Base-by-base conservation (phyloP, 345 rosid genomes). In the Viola odorata region DNA sequence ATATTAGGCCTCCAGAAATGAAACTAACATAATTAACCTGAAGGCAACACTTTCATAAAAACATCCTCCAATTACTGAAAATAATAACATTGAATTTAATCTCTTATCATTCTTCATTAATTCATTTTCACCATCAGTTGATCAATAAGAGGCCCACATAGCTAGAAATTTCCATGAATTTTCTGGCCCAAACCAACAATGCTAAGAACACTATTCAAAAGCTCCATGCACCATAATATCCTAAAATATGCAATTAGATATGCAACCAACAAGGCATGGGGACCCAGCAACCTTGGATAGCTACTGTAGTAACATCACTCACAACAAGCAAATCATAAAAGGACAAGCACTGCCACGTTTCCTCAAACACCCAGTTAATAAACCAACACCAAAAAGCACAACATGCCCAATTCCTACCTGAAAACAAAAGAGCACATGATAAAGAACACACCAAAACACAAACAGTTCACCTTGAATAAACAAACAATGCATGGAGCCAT, bases 281-380 rank as follows among this genome's bases (percentile, higher is more conserved):
- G 50, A n/a, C 82, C 84, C 76, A 50, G 54, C 17, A 45, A 44
- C 55, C 67, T 11, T 52, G 64, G 63, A 65, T n/a, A 62, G 58
- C 57, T 49, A 37, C 39, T 45, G 14, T 52, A 65, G 55, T 55
- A 59, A 53, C 68, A 69, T 69, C 58, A 61, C 37, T 61, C 70
- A 55, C 62, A 58, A 65, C 59, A 71, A 54, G 68, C 41, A 67
- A 62, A 68, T 0, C 4, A 57, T 6, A 58, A 68, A 60, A 48
- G n/a, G 64, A 64, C 67, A 66, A 73, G 37, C 61, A 58, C 51
- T 45, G 41, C 57, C 66, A 62, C 55, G 59, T 42, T 61, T 40
- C 45, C 74, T 57, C 52, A 59, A 55, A 57, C 36, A 11, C 59
- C 61, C 45, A 59, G 50, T 50, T 69, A 58, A 49, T 53, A 50